Conservation (phyloP, 108 stramenopile genomes). For the Seminavis robusta region DNA sequence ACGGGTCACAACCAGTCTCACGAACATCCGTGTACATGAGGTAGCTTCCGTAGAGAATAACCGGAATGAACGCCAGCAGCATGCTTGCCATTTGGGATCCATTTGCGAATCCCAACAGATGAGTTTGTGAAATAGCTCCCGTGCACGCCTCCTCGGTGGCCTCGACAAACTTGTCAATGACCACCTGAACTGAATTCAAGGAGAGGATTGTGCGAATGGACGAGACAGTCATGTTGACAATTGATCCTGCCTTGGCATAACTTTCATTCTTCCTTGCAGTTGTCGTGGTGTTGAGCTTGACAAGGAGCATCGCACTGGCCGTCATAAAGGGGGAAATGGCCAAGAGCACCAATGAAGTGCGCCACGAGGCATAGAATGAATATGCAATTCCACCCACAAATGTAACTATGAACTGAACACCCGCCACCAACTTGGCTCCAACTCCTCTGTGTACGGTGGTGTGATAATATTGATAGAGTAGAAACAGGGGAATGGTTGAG, state of each 20-base stretch:
- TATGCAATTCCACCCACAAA: conserved; percentile 33
- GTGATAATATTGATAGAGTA: too few species aligned
- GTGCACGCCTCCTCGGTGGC: conserved; percentile 43
- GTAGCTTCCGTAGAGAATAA: conserved; percentile 37
- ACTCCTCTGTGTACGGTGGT: conserved; percentile 1
- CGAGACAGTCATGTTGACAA: conserved; percentile 43
- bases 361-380: conserved; percentile 35
- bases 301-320: conserved; percentile 8
- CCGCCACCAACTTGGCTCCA: conserved; percentile 20
- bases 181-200: conserved; percentile 41
- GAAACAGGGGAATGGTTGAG: too few species aligned
- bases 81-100: conserved; percentile 14
- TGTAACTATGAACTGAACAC: conserved; percentile 19
- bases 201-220: conserved; percentile 52
- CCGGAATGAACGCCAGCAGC: not conserved
- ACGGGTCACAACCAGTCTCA: conserved; percentile 53
- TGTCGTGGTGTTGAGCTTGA: conserved; percentile 30
- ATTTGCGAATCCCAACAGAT: conserved; percentile 44
- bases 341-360: conserved; percentile 24
- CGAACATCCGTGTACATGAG: conserved; percentile 33
- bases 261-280: conserved; percentile 23
- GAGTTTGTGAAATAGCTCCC: conserved; percentile 18
- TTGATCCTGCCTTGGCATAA: conserved; percentile 45
- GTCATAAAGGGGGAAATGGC: conserved; percentile 18
- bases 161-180: conserved; percentile 28